Base-by-base conservation (phyloP, 352 stramenopile species). In the Nothophytophthora sp. region DNA sequence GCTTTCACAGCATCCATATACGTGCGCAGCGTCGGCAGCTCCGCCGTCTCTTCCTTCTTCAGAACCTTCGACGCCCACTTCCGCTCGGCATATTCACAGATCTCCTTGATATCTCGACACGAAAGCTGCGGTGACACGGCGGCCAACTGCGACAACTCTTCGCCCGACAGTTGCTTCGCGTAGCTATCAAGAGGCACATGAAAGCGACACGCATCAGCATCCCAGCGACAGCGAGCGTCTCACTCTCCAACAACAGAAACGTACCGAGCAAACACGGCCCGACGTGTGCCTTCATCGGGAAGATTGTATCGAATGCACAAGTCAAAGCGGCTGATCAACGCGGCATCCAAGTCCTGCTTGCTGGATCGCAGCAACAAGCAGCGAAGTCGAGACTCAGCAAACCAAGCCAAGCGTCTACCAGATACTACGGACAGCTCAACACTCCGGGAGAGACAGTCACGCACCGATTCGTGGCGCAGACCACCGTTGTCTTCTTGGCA, bases 51-150 rank as follows among this genome's bases (percentile, higher is more conserved):
- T 66, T 94, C 71, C 46, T 94, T 91, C 45, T 90, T 93, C 24
- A 96, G 50, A 11, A 95, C 70, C 47, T 92, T 95, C 15, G 90
- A 97, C 8, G 90, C 91, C 87, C 90, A 97, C 35, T 95, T 94
- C 25, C 91, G 70, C 55, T 98, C 92, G 4, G 91, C 88, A 48
- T 97, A 96, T 63, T 98, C 88, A 55, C 92, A 98, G 42, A 95
- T 92, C 81, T 98, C 92, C 75, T 98, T 98, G 52, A 98, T 97
- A 57, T 98, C 93, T 47, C 93, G 75, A 40, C 92, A 96, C 7
- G 90, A 97, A 43, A 97, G 82, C n/a, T 88, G 88, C 22, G 70
- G 57, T 6, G 91, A 92, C 27, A 92, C 62, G 3, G 66, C 44
- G 2, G 92, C 89, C 18, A 98, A 65, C 32, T 96, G 71, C 4